Evolutionary conservation across 768 basidiomycete genomes (phyloP).

Genomic region (Mycena sanguinolenta): DNA sequence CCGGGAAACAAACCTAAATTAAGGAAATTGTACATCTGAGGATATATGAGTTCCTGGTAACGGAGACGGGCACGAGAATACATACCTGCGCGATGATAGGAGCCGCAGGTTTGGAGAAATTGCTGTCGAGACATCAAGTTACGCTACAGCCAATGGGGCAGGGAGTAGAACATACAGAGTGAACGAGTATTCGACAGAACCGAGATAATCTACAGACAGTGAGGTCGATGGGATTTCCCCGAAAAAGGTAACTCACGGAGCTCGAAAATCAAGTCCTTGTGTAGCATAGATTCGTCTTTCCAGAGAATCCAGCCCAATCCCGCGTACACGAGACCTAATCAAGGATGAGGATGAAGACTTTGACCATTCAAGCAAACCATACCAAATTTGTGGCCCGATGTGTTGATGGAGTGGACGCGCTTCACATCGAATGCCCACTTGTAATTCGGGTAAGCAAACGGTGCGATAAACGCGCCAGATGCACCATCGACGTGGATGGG

Average conservation of each 20-base stretch:
- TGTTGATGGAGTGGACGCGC: constrained; percentile 36
- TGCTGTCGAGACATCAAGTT: constrained; percentile 44
- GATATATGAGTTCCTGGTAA: neutral
- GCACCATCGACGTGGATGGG: constrained; percentile 80
- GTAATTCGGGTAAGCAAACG: constrained; percentile 69
- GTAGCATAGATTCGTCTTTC: constrained; percentile 68
- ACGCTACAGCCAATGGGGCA: neutral
- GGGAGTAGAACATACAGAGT: constrained; percentile 53
- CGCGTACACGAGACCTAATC: constrained; percentile 55
- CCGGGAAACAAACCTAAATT: constrained; percentile 46
- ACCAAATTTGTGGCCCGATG: constrained; percentile 72
- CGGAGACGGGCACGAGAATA: neutral
- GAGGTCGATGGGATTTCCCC: constrained; percentile 4
- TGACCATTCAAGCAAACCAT: constrained; percentile 17
- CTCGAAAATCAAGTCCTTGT: constrained; percentile 76
- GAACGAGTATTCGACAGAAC: constrained; percentile 72
- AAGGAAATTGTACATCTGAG: constrained; percentile 70
- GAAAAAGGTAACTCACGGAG: constrained; percentile 57
- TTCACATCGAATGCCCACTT: constrained; percentile 69
- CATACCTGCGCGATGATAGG: constrained; percentile 61
- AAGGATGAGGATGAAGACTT: constrained; percentile 35
- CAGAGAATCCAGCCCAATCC: constrained; percentile 75
- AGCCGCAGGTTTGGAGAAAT: constrained; percentile 71
- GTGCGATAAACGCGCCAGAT: constrained; percentile 74
- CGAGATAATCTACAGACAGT: constrained; percentile 59